These are phyloP conservation scores for Peltaster fructicola DNA, from an alignment of 2,329 filamentous ascomycete genomes.

Conservation along the genomic window DNA sequence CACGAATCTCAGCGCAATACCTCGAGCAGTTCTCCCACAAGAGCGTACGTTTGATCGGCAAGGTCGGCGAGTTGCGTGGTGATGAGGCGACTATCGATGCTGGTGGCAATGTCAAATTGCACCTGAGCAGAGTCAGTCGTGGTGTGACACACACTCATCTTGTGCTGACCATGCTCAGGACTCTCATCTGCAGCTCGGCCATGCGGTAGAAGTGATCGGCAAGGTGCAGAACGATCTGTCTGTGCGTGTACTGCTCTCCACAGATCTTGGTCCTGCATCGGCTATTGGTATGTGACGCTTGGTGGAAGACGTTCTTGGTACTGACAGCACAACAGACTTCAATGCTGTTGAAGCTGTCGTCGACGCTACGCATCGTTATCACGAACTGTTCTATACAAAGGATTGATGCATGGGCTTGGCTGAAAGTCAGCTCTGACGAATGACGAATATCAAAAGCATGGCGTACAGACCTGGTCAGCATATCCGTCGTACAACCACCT, in stretches of 20 bases:
- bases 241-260: conserved; percentile 50
- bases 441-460: no score
- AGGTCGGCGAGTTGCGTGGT: conserved; percentile 65
- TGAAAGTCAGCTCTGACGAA: no score
- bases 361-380: conserved; percentile 66
- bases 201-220: conserved; percentile 60
- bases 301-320: not conserved
- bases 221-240: conserved; percentile 60
- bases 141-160: no score
- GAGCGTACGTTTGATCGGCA: conserved; percentile 72
- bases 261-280: conserved; percentile 44
- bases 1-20: conserved; percentile 66
- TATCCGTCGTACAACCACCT: no score
- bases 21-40: conserved; percentile 54
- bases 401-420: conserved; percentile 6
- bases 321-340: conserved; percentile 41
- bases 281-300: conserved; percentile 42
- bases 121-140: conserved; percentile 52
- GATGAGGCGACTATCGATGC: conserved; percentile 67
- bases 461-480: no score
- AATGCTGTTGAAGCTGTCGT: conserved; percentile 61
- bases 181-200: conserved; percentile 48
- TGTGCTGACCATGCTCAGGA: conserved; percentile 38
- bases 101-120: conserved; percentile 54
- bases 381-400: conserved; percentile 58